These are phyloP conservation scores for Spathaspora sp. DNA, from an alignment of 1,139 yeast species.

Conservation along the genomic window DNA sequence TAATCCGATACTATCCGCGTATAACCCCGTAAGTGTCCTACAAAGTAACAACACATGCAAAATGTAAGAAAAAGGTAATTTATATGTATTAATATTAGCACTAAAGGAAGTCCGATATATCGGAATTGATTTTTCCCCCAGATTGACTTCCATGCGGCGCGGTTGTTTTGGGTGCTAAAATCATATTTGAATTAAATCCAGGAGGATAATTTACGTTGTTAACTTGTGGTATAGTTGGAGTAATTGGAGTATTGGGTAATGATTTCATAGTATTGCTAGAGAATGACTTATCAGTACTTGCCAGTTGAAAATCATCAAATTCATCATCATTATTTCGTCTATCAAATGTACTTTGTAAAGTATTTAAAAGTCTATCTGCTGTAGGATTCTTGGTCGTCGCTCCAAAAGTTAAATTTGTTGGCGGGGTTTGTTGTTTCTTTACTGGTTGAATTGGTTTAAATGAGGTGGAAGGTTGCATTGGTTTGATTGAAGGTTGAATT, in stretches of 20 bases:
- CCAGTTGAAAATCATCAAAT: constrained; percentile 34
- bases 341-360: constrained; percentile 21
- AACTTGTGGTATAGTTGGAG: constrained; percentile 3
- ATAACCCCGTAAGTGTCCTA: too few species aligned
- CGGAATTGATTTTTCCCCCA: constrained; percentile 7
- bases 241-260: constrained; percentile 11
- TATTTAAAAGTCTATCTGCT: constrained; percentile 18
- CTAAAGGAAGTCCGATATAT: constrained; percentile 12
- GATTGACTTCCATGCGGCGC: constrained; percentile 1
- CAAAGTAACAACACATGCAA: too few species aligned
- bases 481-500: background rate
- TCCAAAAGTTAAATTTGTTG: constrained; percentile 24
- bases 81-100: background rate
- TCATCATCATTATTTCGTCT: constrained; percentile 14
- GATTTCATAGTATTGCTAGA: constrained; percentile 1
- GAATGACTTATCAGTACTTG: constrained; percentile 12
- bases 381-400: constrained; percentile 18
- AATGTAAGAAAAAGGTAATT: too few species aligned
- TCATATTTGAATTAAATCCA: constrained; percentile 26
- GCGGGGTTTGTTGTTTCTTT: constrained; percentile 3
- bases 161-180: constrained; percentile 19
- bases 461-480: background rate
- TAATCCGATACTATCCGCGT: too few species aligned
- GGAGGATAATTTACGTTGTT: constrained; percentile 24
- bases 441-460: constrained; percentile 6